Conservation (phyloP, 768 basidiomycete genomes). For the Leccinum imitatum region DNA sequence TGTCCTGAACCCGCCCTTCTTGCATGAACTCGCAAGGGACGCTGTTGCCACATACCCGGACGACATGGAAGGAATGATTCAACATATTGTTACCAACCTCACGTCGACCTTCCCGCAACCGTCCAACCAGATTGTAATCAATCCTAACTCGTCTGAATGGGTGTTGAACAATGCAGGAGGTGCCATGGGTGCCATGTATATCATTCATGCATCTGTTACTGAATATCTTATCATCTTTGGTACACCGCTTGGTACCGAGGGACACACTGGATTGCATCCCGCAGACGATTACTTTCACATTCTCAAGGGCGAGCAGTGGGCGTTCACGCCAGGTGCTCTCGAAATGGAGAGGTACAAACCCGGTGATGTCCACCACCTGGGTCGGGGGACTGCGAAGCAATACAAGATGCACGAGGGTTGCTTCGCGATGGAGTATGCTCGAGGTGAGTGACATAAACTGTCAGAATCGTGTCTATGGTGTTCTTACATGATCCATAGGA, state of each 20-base stretch:
- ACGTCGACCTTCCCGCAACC: constrained; percentile 63
- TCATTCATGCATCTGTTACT: constrained; percentile 95
- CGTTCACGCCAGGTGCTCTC: constrained; percentile 77
- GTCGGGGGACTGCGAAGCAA: constrained; percentile 85
- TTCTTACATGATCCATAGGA: constrained; percentile 46
- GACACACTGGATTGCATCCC: constrained; percentile 90
- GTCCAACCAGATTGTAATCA: constrained; percentile 51
- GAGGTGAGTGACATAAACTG: constrained; percentile 52
- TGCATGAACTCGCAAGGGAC: constrained; percentile 72
- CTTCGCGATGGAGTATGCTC: constrained; percentile 93
- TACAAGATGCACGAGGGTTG: constrained; percentile 98
- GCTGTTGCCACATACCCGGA: constrained; percentile 68
- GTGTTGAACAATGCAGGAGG: constrained; percentile 97
- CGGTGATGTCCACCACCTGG: constrained; percentile 83
- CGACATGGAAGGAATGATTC: constrained; percentile 71
- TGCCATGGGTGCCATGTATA: constrained; percentile 97
- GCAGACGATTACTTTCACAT: constrained; percentile 99
- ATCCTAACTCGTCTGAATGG: constrained; percentile 74
- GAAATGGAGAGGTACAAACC: constrained; percentile 84
- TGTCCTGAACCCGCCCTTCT: constrained; percentile 67
- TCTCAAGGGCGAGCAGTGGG: constrained; percentile 92
- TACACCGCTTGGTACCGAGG: constrained; percentile 95
- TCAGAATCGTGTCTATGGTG: not conserved
- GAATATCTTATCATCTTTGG: constrained; percentile 98
- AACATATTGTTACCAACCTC: constrained; percentile 80